These are phyloP conservation scores for Chenopodium suecicum DNA, from an alignment of 148 eudicot genomes.

Conservation along the genomic window DNA sequence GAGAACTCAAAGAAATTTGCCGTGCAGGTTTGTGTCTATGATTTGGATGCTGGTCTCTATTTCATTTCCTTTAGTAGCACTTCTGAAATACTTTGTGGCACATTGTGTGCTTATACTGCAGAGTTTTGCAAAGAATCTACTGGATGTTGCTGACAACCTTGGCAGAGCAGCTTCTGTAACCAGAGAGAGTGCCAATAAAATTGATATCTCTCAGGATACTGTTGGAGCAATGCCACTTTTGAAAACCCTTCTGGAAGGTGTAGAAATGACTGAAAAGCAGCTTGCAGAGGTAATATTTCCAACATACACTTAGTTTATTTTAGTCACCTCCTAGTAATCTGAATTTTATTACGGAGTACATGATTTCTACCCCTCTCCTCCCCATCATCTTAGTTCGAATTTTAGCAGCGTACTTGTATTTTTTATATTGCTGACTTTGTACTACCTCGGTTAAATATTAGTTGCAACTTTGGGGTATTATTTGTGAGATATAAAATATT, in stretches of 20 bases:
- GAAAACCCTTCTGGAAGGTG: conserved; percentile 89
- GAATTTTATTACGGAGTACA: not conserved
- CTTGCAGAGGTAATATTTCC: conserved; percentile 58
- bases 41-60: not conserved
- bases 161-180: conserved; percentile 80
- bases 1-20: conserved; percentile 88
- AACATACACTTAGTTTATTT: no score
- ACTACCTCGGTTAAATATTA: no score
- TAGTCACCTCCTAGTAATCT: not conserved
- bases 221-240: conserved; percentile 78
- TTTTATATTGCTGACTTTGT: not conserved
- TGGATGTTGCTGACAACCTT: conserved; percentile 96
- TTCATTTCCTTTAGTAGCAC: conserved; percentile 1
- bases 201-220: conserved; percentile 66
- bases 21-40: conserved; percentile 60
- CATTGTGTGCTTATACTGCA: conserved; percentile 37
- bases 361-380: not conserved
- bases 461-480: no score
- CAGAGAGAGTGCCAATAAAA: conserved; percentile 66
- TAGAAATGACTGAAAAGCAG: conserved; percentile 95
- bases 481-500: no score
- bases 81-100: conserved; percentile 7
- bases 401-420: not conserved
- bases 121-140: conserved; percentile 83
- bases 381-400: not conserved